Percentiles rank a stretch among this genome's conserved stretches.
These are phyloP conservation scores for Auriculariales sp. DNA, from an alignment of 768 basidiomycete genomes.

Conservation along the genomic window DNA sequence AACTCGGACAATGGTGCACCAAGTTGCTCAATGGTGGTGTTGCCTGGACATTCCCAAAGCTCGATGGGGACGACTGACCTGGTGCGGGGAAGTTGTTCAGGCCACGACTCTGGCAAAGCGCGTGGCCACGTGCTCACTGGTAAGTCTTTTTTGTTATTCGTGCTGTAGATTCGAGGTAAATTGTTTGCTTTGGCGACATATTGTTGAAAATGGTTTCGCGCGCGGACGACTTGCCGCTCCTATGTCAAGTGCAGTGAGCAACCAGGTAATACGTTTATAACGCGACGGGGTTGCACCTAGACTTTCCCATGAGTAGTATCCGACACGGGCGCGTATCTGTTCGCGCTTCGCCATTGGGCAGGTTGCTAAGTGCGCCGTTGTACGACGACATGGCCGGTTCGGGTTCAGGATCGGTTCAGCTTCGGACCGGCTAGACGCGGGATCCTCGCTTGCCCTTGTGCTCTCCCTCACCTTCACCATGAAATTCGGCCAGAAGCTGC, in stretches of 20 bases:
- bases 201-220: conserved; percentile 84
- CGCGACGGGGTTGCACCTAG: conserved; percentile 58
- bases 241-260: conserved; percentile 16
- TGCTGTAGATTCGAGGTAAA: conserved; percentile 81
- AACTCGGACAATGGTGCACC: conserved; percentile 65
- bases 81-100: conserved; percentile 3
- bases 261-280: neutral
- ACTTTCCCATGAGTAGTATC: conserved; percentile 57
- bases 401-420: too few species aligned
- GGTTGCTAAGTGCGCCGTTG: too few species aligned
- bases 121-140: too few species aligned
- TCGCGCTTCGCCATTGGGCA: neutral
- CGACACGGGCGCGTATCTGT: conserved; percentile 12
- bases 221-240: conserved; percentile 87
- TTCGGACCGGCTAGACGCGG: too few species aligned
- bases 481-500: neutral
- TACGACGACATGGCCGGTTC: too few species aligned
- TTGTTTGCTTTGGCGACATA: conserved; percentile 67
- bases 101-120: neutral
- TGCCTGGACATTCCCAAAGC: conserved; percentile 91
- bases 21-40: conserved; percentile 65
- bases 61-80: conserved; percentile 88
- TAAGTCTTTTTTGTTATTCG: conserved; percentile 58
- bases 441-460: too few species aligned
- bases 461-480: neutral